Evolutionary conservation across 495 filamentous ascomycete genomes (phyloP).

Genomic region (Hypoxylon subgilvum): DNA sequence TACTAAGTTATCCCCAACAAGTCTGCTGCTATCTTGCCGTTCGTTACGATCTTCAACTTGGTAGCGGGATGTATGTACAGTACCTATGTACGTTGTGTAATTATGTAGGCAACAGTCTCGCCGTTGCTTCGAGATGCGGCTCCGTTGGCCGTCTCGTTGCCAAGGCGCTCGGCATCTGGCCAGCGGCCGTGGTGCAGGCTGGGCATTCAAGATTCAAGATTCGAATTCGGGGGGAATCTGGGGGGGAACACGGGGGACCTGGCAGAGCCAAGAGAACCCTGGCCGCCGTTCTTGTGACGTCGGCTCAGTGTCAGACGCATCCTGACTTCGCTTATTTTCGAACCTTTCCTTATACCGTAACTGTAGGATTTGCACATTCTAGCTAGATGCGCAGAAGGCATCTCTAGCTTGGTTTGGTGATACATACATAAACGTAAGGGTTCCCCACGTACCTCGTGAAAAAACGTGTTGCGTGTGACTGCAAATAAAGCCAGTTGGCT

Average conservation of each 20-base stretch:
- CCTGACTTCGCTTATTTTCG: neutral
- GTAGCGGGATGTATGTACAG: too few species aligned
- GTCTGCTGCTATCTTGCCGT: too few species aligned
- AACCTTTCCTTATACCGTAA: slow-evolving; percentile 6
- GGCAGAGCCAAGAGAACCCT: slow-evolving; percentile 17
- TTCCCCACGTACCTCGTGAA: slow-evolving; percentile 7
- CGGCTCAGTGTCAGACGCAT: neutral
- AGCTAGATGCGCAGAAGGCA: too few species aligned
- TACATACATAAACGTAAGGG: slow-evolving; percentile 7
- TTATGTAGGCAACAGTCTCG: neutral
- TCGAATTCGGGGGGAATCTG: slow-evolving; percentile 22
- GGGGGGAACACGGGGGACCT: slow-evolving; percentile 9
- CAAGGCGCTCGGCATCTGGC: slow-evolving; percentile 33
- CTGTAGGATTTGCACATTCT: slow-evolving; percentile 4
- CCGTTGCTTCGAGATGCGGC: slow-evolving; percentile 23
- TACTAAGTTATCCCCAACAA: neutral
- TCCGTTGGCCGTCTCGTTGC: slow-evolving; percentile 19
- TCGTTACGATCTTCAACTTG: too few species aligned
- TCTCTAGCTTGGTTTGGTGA: too few species aligned
- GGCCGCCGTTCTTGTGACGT: slow-evolving; percentile 11
- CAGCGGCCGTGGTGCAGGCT: slow-evolving; percentile 31
- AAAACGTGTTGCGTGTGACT: slow-evolving; percentile 19
- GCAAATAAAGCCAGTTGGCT: slow-evolving; percentile 1
- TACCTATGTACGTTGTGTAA: too few species aligned
- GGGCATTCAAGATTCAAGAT: slow-evolving; percentile 31